These are phyloP conservation scores for Penicillium riverlandense DNA, from an alignment of 495 filamentous ascomycete genomes.

Conservation along the genomic window DNA sequence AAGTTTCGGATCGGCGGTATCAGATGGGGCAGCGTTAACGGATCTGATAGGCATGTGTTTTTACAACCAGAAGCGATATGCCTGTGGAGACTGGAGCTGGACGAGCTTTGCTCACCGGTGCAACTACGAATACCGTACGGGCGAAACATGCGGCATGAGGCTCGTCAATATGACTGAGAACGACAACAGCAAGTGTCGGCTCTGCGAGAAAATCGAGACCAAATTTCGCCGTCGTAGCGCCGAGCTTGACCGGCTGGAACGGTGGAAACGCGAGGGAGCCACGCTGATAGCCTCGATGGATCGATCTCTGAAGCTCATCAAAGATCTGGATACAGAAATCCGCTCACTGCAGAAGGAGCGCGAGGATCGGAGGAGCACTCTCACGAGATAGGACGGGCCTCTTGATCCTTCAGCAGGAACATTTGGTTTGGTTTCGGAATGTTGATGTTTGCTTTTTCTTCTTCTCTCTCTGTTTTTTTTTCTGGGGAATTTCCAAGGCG, in stretches of 20 bases:
- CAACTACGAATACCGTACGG: constrained; percentile 91
- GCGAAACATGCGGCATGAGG: constrained; percentile 96
- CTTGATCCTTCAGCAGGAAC: neutral
- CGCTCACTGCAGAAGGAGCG: constrained; percentile 37
- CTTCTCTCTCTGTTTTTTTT: constrained; percentile 8
- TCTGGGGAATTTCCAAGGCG: constrained; percentile 14
- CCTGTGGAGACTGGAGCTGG: constrained; percentile 94
- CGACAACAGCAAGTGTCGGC: constrained; percentile 57
- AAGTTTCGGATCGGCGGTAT: constrained; percentile 18
- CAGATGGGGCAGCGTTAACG: constrained; percentile 22
- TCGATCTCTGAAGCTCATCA: constrained; percentile 57
- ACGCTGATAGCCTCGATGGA: constrained; percentile 77
- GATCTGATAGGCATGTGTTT: constrained; percentile 47
- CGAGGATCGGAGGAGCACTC: constrained; percentile 27
- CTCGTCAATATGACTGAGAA: constrained; percentile 67
- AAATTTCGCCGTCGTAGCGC: constrained; percentile 69
- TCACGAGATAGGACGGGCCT: constrained; percentile 17
- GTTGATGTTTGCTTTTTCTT: constrained; percentile 9
- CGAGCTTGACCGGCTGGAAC: constrained; percentile 69
- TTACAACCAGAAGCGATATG: constrained; percentile 49
- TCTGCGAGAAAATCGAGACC: constrained; percentile 88
- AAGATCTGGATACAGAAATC: constrained; percentile 57
- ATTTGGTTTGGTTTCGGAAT: too few relatives aligned
- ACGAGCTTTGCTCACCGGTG: constrained; percentile 91
- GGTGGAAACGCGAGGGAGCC: constrained; percentile 68